Evolutionary conservation across 2,329 filamentous ascomycete genomes (phyloP), one percentile per base, ranked within the genome.

Genomic region (Leptographium procerum): DNA sequence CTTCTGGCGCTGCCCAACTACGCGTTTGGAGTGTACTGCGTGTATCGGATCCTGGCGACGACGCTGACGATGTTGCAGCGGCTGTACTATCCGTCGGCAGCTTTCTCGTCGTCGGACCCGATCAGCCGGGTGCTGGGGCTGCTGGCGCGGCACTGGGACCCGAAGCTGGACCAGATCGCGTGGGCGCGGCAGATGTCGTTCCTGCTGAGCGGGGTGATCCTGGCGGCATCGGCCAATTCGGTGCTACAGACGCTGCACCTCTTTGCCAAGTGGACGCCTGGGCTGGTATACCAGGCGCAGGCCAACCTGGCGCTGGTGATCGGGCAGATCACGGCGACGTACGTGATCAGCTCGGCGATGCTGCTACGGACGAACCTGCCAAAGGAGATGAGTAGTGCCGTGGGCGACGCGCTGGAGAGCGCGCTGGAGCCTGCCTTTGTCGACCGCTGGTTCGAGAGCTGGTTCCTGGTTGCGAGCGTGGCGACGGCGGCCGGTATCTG

Each of bases 141-240:
- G 14, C 73, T 95, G 22, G 89, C 88, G 4, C 86, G 87, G 58
- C 88, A 95, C 72, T 91, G 88, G 82, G 88, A 95, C 67, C 88
- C 88, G 3, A 83, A 85, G 61, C 80, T 95, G 29, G 88, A 95
- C 71, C 88, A 90, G 66, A 80, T 84, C 13, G 87, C 88, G 11
- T 95, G 89, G 89, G 86, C 88, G 26, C 85, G 89, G 33, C 88
- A 90, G 67, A 91, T 95, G 63, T 90, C 87, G 60, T 95, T 95
- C 71, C 75, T 90, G 26, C 78, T 95, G 5, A 89, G 86, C 9
- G 90, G 89, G 22, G 83, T 91, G 55, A 94, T 95, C 69, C 84
- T 95, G 28, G 77, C 89, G 19, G 86, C 88, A 2, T 89, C 87
- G 58, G 90, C 91, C 71, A 89, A 87, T 70, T 88, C 85, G 59